phyloP scores from a whole-genome alignment of 257 asterid genomes.

The Paulownia fortunei region DNA sequence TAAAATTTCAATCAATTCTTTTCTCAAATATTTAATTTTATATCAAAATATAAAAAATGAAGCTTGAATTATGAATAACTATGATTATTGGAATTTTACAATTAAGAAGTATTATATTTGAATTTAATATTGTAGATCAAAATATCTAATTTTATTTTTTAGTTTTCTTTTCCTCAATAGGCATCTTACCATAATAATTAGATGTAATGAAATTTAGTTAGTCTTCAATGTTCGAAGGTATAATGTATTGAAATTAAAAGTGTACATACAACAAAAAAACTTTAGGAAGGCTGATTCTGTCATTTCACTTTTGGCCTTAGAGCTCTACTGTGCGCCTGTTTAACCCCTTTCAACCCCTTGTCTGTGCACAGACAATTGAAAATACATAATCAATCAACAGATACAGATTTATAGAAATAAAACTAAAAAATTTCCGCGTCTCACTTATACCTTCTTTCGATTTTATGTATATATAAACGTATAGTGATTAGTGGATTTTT shows the following conservation, averaged over 20 bases:
- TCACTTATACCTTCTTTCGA: slow-evolving; percentile 14
- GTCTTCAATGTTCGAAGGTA: too few species aligned
- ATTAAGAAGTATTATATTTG: too few species aligned
- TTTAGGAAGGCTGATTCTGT: slow-evolving; percentile 26
- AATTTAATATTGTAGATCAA: too few species aligned
- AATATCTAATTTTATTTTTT: neutral
- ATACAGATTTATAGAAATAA: slow-evolving; percentile 9
- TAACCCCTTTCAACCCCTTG: slow-evolving; percentile 32
- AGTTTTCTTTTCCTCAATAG: neutral
- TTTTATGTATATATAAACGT: slow-evolving; percentile 9
- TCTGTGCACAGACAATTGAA: slow-evolving; percentile 11
- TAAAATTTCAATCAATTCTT: too few species aligned
- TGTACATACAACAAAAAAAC: neutral
- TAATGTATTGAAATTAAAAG: too few species aligned
- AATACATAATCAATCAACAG: slow-evolving; percentile 12
- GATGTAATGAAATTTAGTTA: slow-evolving; percentile 4
- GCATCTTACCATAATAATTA: neutral
- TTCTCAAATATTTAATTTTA: too few species aligned
- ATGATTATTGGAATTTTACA: too few species aligned
- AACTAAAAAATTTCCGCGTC: slow-evolving; percentile 15
- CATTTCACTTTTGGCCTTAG: slow-evolving; percentile 1
- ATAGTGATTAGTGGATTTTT: slow-evolving; percentile 6
- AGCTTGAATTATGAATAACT: too few species aligned
- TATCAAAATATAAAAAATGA: too few species aligned
- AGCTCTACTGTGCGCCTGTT: slow-evolving; percentile 16